Base-by-base conservation (phyloP, 2,329 filamentous ascomycete species). In the Penicillium sp. region DNA sequence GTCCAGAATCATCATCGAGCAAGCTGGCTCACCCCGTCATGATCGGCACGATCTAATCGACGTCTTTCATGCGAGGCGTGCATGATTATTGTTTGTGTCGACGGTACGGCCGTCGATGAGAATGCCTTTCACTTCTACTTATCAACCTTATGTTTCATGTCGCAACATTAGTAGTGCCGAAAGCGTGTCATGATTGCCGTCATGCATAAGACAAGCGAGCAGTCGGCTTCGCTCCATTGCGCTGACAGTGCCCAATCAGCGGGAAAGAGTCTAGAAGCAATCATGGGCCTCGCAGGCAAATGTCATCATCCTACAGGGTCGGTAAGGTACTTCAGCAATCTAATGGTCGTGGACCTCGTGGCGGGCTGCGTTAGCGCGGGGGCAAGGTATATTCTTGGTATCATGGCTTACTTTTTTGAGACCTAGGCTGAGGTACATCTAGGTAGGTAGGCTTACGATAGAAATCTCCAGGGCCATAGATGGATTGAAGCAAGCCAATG, bases 1-100 rank as follows among this genome's bases (percentile, higher is more conserved):
- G 28, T 34, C 28, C 34, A 6, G 7, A 22, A 25, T 38, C 12
- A 53, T 10, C 12, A 53, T 10, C 59, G 14, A 8, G 38, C n/a
- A 3, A 1, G 14, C 42, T 45, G 4, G 14, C 6, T 31, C n/a
- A 5, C n/a, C 22, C 57, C 45, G 53, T 62, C 53, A 57, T 54
- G 57, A 62, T 65, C 55, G 63, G 57, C 61, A 54, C 17, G 15
- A 31, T 48, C 51, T 43, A 31, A 60, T 60, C 58, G 17, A 45
- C 12, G 10, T 55, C 43, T 65, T 63, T 48, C 58, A 63, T 63
- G 60, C 57, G 45, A 45, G 47, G 22, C 17, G 20, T 60, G 61
- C 45, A 1, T 28, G 10, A 11, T n/a, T 7, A 48, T 28, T 25
- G 25, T 25, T 25, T 25, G 25, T 25, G 25, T 25, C 25, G 25